Conservation (phyloP, 345 rosid species). For the Melastoma malabathricum region DNA sequence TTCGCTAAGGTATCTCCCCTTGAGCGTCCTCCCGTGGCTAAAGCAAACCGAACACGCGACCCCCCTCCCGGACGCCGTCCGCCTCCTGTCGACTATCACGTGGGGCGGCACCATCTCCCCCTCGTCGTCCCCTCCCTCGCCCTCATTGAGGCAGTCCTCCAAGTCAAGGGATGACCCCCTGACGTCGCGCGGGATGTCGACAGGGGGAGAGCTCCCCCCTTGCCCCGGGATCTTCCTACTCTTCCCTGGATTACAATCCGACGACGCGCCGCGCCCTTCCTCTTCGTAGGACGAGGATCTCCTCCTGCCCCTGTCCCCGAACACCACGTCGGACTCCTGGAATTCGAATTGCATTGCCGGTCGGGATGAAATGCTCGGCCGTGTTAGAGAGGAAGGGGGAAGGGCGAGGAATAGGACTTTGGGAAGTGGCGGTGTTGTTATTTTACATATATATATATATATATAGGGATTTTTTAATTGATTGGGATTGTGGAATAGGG, state of each 20-base stretch:
- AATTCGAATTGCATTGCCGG: conserved; percentile 27
- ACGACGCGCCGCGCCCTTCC: conserved; percentile 10
- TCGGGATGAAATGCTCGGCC: no score
- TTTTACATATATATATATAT: no score
- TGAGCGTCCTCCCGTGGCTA: conserved; percentile 76
- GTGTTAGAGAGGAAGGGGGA: no score
- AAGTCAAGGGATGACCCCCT: no score
- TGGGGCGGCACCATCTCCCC: conserved; percentile 51
- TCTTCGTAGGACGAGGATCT: conserved; percentile 1
- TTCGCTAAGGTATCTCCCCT: conserved; percentile 66
- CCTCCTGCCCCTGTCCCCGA: conserved; percentile 15
- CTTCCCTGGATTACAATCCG: no score
- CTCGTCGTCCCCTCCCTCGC: conserved; percentile 24
- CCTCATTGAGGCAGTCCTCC: no score
- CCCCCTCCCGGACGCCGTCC: conserved; percentile 45
- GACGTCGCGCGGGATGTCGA: conserved; percentile 16
- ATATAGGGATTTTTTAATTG: no score
- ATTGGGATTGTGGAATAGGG: no score
- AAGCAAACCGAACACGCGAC: conserved; percentile 62
- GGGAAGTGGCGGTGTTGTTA: no score
- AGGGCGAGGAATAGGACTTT: no score
- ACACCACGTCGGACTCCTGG: conserved; percentile 39
- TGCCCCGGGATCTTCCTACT: no score
- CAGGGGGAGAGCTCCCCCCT: conserved; percentile 18
- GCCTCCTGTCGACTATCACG: conserved; percentile 31